Conservation (phyloP, 1,284 basidiomycete genomes). For the Bondarzewia mesenterica region DNA sequence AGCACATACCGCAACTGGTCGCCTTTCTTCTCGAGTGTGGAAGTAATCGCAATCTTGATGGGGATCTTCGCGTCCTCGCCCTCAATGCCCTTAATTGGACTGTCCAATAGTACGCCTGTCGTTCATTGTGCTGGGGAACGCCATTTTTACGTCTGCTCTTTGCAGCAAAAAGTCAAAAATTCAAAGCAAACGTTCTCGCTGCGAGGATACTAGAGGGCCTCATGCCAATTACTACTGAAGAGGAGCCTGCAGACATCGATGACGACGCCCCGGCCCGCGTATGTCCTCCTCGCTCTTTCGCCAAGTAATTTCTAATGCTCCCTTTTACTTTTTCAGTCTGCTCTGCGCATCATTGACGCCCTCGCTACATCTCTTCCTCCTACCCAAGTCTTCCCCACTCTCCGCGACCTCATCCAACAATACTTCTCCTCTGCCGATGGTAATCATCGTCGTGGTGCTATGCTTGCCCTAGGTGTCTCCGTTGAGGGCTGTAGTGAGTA, state of each 20-base stretch:
- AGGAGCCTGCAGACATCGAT: constrained; percentile 82
- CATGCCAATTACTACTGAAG: constrained; percentile 91
- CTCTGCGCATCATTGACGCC: constrained; percentile 92
- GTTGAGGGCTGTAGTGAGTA: constrained; percentile 98
- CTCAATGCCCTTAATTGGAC: constrained; percentile 97
- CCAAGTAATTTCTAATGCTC: constrained; percentile 2
- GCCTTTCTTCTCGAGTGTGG: constrained; percentile 87
- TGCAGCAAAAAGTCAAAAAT: constrained; percentile 95
- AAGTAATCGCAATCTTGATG: constrained; percentile 72
- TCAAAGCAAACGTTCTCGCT: constrained; percentile 80
- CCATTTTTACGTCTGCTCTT: constrained; percentile 3
- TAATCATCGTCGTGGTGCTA: constrained; percentile 81
- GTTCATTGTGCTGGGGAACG: background rate
- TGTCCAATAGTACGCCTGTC: constrained; percentile 68
- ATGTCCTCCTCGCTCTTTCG: constrained; percentile 21
- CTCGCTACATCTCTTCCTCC: constrained; percentile 94
- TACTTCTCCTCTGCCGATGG: constrained; percentile 82
- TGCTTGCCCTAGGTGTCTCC: constrained; percentile 93
- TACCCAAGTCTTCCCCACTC: constrained; percentile 92
- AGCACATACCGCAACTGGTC: constrained; percentile 84
- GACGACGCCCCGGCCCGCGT: constrained; percentile 89
- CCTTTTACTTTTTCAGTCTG: constrained; percentile 44
- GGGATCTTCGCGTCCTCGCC: constrained; percentile 83
- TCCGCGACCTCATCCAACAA: constrained; percentile 73
- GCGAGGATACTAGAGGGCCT: constrained; percentile 85